Evolutionary conservation across 345 rosid genomes (phyloP).

Genomic region (Aquilaria malaccensis): DNA sequence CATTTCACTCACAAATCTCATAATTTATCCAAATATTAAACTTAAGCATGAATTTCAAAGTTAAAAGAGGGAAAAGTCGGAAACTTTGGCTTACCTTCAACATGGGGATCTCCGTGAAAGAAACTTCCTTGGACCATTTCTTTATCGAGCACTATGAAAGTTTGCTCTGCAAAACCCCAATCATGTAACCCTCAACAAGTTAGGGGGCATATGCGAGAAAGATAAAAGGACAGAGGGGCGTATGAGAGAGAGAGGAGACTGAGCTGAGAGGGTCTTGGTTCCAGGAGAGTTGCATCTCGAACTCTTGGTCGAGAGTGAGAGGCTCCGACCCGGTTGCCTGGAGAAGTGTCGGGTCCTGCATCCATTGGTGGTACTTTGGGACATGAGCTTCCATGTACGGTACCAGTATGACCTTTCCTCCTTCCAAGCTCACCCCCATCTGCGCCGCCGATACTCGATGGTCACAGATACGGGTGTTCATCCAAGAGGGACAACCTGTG

Average conservation of each 20-base stretch:
- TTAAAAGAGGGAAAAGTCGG: neutral
- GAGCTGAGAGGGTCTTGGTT: constrained; percentile 80
- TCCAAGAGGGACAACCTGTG: too few species aligned
- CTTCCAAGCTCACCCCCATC: constrained; percentile 64
- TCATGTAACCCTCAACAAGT: constrained; percentile 5
- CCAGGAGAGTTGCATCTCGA: constrained; percentile 83
- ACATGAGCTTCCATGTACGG: constrained; percentile 83
- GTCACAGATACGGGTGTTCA: too few species aligned
- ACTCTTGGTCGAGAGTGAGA: constrained; percentile 75
- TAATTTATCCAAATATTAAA: neutral
- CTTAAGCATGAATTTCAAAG: neutral
- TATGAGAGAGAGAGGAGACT: constrained; percentile 9
- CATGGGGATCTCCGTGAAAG: constrained; percentile 56
- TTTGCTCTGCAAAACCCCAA: constrained; percentile 55
- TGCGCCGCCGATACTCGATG: neutral
- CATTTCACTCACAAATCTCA: neutral
- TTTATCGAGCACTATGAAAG: constrained; percentile 83
- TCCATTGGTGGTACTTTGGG: constrained; percentile 78
- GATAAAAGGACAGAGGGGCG: constrained; percentile 1
- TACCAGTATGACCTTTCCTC: constrained; percentile 66
- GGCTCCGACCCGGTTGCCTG: constrained; percentile 88
- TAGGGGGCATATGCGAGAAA: neutral
- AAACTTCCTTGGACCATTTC: constrained; percentile 46
- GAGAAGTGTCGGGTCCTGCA: constrained; percentile 82
- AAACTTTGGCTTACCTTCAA: constrained; percentile 45